Evolutionary conservation across 177 flowering plant species (phyloP).

Genomic region (Tripterygium wilfordii): DNA sequence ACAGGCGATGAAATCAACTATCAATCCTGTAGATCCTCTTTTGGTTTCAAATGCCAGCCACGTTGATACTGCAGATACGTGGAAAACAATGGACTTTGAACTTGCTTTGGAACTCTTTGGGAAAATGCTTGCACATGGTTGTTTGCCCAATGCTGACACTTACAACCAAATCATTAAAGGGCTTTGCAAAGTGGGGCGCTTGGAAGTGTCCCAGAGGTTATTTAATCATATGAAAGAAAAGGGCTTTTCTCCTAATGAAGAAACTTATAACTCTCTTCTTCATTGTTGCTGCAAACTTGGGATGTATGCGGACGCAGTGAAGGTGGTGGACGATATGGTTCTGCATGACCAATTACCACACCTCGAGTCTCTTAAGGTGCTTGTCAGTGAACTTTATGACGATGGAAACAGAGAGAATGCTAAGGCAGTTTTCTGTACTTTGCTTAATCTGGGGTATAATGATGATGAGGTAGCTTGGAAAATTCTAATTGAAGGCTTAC

Average conservation of each 20-base stretch:
- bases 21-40: slow-evolving; percentile 5
- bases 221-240: slow-evolving; percentile 41
- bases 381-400: slow-evolving; percentile 61
- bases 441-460: slow-evolving; percentile 57
- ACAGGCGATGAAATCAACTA: slow-evolving; percentile 12
- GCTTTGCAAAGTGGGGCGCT: slow-evolving; percentile 52
- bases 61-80: slow-evolving; percentile 31
- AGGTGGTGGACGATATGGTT: slow-evolving; percentile 40
- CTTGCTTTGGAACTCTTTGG: slow-evolving; percentile 35
- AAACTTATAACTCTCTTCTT: slow-evolving; percentile 45
- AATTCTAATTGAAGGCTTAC: slow-evolving; percentile 73
- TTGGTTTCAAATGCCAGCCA: slow-evolving; percentile 11
- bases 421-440: slow-evolving; percentile 32
- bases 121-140: slow-evolving; percentile 53
- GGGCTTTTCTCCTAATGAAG: slow-evolving; percentile 49
- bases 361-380: slow-evolving; percentile 49
- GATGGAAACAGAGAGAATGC: slow-evolving; percentile 45
- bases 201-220: slow-evolving; percentile 44
- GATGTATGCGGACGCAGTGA: slow-evolving; percentile 45
- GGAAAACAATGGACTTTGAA: slow-evolving; percentile 56
- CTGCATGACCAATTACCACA: slow-evolving; percentile 35
- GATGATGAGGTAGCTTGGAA: slow-evolving; percentile 77
- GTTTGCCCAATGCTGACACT: slow-evolving; percentile 37
- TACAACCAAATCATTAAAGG: slow-evolving; percentile 50
- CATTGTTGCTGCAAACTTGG: slow-evolving; percentile 50